Percentiles rank a stretch among this genome's conserved stretches.
phyloP scores from a whole-genome alignment of 2,329 filamentous ascomycete species.

The Monosporascus cannonballus region DNA sequence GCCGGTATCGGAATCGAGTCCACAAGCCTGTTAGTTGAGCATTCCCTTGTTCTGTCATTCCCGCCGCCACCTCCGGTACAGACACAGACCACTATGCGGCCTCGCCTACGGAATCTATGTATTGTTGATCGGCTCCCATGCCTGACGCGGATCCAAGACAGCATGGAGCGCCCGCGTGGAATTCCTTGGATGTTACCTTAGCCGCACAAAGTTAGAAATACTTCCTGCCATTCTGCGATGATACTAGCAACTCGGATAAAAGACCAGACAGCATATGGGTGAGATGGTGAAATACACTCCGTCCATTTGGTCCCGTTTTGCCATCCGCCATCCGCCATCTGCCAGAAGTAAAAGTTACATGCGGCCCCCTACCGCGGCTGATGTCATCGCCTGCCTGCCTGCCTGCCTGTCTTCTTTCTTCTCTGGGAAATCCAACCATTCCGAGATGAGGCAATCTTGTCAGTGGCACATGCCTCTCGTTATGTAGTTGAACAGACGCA shows the following conservation, averaged over 20 bases:
- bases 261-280: too few species aligned
- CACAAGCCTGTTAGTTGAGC: not conserved
- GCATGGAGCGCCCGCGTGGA: not conserved
- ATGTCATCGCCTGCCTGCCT: not conserved
- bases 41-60: not conserved
- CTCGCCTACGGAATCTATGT: not conserved
- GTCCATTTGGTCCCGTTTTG: too few species aligned
- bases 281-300: too few species aligned
- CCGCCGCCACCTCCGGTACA: not conserved
- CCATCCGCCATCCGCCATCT: not conserved
- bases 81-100: not conserved
- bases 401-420: slow-evolving; percentile 5
- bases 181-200: not conserved
- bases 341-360: not conserved
- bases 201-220: too few species aligned
- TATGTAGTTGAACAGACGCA: slow-evolving; percentile 14
- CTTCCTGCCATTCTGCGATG: too few species aligned
- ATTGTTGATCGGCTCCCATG: not conserved
- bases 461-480: slow-evolving; percentile 14
- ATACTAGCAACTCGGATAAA: too few species aligned
- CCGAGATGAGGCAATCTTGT: slow-evolving; percentile 23
- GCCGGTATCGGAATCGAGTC: not conserved
- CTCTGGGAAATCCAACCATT: slow-evolving; percentile 12
- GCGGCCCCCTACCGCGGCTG: not conserved
- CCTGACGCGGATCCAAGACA: not conserved